A percentile compares a stretch with the other conserved stretches of the same genome.
Conservation (phyloP, 495 filamentous ascomycete genomes). For the Filosporella fistucella region DNA sequence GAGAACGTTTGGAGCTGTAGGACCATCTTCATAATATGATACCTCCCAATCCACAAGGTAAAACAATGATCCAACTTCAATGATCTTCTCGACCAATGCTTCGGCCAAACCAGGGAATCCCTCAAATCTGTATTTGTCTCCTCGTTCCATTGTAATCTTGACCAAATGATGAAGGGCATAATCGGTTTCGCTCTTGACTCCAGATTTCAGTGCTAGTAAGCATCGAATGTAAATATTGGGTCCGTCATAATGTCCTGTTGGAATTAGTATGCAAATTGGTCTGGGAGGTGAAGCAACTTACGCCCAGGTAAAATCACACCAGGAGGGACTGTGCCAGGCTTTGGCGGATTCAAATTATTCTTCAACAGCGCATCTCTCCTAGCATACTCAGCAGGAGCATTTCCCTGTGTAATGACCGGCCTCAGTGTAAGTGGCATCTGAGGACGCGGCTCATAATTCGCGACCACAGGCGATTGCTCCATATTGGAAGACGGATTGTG, state of each 20-base stretch:
- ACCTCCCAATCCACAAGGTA: constrained; percentile 81
- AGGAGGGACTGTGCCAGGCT: no score
- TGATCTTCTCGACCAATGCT: constrained; percentile 76
- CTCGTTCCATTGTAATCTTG: constrained; percentile 89
- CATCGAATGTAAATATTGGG: constrained; percentile 89
- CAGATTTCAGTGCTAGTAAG: constrained; percentile 72
- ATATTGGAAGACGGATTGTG: constrained; percentile 24
- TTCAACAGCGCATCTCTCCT: no score
- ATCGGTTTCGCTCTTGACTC: constrained; percentile 74
- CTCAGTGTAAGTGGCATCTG: constrained; percentile 54
- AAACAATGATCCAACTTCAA: constrained; percentile 69
- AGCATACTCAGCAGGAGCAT: constrained; percentile 58
- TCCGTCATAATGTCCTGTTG: constrained; percentile 55
- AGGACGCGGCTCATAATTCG: constrained; percentile 54
- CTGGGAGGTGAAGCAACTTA: no score
- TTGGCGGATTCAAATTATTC: no score
- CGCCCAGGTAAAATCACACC: constrained; percentile 52
- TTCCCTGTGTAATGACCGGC: constrained; percentile 65
- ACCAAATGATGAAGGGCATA: constrained; percentile 90
- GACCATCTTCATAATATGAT: constrained; percentile 56
- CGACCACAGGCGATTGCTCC: constrained; percentile 47
- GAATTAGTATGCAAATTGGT: constrained; percentile 1
- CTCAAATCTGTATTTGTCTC: constrained; percentile 94
- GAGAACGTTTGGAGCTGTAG: constrained; percentile 47
- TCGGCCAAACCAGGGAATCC: constrained; percentile 87